Evolutionary conservation across 177 flowering plant genomes (phyloP), one percentile per base, ranked within the genome.

Genomic region (Telopea speciosissima): DNA sequence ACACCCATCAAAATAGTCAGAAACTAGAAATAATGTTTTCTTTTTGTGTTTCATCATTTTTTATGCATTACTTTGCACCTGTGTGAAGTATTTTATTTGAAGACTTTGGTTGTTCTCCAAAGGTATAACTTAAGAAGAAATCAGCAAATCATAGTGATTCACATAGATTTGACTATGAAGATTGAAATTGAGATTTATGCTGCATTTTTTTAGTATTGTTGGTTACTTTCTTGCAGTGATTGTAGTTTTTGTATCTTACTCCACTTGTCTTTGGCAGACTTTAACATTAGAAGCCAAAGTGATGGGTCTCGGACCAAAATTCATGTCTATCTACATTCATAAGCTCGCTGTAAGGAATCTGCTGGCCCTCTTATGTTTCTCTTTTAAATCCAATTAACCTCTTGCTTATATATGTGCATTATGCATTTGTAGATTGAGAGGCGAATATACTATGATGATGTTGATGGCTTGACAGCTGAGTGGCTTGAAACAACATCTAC

Each of bases 401-500:
- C 19, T 58, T 73, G 40, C 60, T 76, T 62, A 68, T 31, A 25
- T 52, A 17, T 36, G 22, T 67, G 60, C 40, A 44, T 62, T 60
- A 19, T 42, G 44, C 65, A n/a, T 45, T 52, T 77, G 24, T 74
- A 92, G 99, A 85, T 92, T 76, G 97, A 95, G 77, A 85, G 97
- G 16, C 84, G 99, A 68, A 85, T 95, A 76, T 81, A 90, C 73
- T 95, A 95, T 70, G 99, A 90, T 77, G 97, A 92, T 58, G 89
- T 95, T 54, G 94, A 91, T 52, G 94, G 92, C 40, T 76, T 95
- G 77, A 72, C 62, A 5, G 86, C 73, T 8, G 96, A 91, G 73
- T 95, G 97, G 97, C 96, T 95, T 25, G 97, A 92, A 65, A 76
- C 85, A 14, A 92, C 99, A 42, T 87, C 89, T 31, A 84, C 93